Conservation (phyloP, 768 basidiomycete genomes). For the Obba rivulosa region DNA sequence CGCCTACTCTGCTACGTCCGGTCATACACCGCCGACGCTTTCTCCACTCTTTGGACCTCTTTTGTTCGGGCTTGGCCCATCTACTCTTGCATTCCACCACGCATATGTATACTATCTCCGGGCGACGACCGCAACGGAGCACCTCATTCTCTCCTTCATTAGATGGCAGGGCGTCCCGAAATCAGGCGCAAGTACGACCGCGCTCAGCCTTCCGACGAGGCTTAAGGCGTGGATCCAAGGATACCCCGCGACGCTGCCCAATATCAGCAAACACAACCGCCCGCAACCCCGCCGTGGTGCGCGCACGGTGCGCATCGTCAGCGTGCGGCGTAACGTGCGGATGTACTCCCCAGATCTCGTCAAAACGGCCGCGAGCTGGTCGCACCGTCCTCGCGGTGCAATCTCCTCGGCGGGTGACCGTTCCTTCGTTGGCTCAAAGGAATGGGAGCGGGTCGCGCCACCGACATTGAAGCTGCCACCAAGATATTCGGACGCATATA, state of each 20-base stretch:
- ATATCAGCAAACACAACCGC: constrained; percentile 45
- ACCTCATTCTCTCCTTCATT: constrained; percentile 86
- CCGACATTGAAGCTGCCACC: constrained; percentile 54
- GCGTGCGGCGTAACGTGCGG: constrained; percentile 75
- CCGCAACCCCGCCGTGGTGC: constrained; percentile 72
- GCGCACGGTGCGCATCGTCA: constrained; percentile 69
- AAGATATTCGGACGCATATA: constrained; percentile 69
- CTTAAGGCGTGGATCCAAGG: constrained; percentile 89
- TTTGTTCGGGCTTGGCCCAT: constrained; percentile 72
- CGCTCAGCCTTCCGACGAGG: constrained; percentile 70
- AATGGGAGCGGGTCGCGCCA: constrained; percentile 74
- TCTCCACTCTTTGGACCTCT: constrained; percentile 87
- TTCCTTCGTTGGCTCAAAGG: constrained; percentile 55
- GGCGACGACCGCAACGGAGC: constrained; percentile 84
- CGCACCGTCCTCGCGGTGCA: constrained; percentile 26
- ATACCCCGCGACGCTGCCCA: constrained; percentile 77
- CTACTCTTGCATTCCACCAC: constrained; percentile 45
- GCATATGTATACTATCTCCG: constrained; percentile 73
- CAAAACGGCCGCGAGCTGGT: constrained; percentile 52
- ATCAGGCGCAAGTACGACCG: constrained; percentile 38
- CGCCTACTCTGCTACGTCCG: constrained; percentile 78
- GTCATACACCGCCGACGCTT: constrained; percentile 87
- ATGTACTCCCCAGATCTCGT: constrained; percentile 88
- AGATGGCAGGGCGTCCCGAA: constrained; percentile 61
- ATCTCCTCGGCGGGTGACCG: constrained; percentile 27